Base-by-base conservation (phyloP, 495 filamentous ascomycete species). In the Podospora pseudopauciseta region DNA sequence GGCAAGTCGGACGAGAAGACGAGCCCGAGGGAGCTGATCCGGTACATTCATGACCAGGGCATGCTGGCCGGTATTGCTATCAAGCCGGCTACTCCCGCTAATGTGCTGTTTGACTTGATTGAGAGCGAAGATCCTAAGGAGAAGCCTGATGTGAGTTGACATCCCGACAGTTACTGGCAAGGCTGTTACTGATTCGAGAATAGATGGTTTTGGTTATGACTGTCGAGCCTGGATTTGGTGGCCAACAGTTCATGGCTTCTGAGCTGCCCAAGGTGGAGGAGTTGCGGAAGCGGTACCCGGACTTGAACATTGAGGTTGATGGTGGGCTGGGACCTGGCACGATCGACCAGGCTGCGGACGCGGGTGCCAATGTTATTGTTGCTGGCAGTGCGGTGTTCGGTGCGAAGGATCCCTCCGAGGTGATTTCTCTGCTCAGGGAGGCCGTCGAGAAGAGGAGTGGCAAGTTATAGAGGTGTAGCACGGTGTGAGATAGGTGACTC, bases 131-230 rank as follows among this genome's bases (percentile, higher is more conserved):
- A 91, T 32, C 83, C 86, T 72, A 86, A 84, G 58, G 96, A 99
- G 78, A 82, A 86, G 65, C 96, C 95, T 18, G 96, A 99, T 86
- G 95, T 99, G 77, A 81, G 92, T 65, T 54, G 53, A 27, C 39
- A 32, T 61, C 7, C 7, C 23, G 9, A 61, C 54, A 32, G 11
- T n/a, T 13, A 20, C 55, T 32, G 9, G 19, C 57, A 15, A 5
- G 1, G 13, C 32, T 15, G 5, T 18, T 11, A 15, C 26, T 55
- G 23, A 59, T 58, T 32, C 11, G 32, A 60, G 16, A 18, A 23
- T 59, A 99, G 95, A 98, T 99, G 96, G 92, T 96, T 28, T 89
- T 99, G 11, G 89, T 99, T 54, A 99, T 99, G 95, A 99, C 95
- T 9, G 95, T 99, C 20, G 88, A 99, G 79, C 95, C 95, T 20